Base-by-base conservation (phyloP, 2,329 filamentous ascomycete genomes). In the Xylaria sp. region DNA sequence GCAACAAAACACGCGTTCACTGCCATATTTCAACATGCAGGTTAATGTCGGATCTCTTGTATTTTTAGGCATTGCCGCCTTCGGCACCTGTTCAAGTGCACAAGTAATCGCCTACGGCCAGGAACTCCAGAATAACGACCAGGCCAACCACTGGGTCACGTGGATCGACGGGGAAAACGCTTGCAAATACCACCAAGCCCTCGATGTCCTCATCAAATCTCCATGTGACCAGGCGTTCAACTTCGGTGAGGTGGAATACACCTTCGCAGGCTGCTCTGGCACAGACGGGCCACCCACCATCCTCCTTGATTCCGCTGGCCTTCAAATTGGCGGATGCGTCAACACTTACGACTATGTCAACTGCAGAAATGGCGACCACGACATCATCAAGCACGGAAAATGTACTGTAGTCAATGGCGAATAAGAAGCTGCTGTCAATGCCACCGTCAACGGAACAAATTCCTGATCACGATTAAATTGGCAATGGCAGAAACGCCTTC, bases 81-180 rank as follows among this genome's bases (percentile, higher is more conserved):
- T 71, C 61, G 66, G 56, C 66, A 52, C 63, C 66, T 41, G 68
- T 28, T 58, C 69, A 8, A 71, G 23, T 23, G 71, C 71, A 37
- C 61, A 69, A 56, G 32, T 54, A 9, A n/a, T 66, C 39, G 64
- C 34, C 58, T 70, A 66, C 65, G 69, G 66, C 41, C 69, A 69
- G 57, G 52, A 71, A 34, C 61, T 71, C 37, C 69, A 68, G 46
- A 68, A 71, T 54, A 15, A 58, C 51, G 69, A 72, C 61, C 69
- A 71, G 71, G 65, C 71, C 57, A 72, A 72, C 57, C 69, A 72
- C 62, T 72, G 66, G 71, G 69, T 71, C 34, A 12, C 34, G 9
- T 72, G 69, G 71, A 34, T 60, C 23, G 69, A 71, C 34, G 69
- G 69, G 0, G 12, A 69, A 25, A 15, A 68, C 44, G 71, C 69